Evolutionary conservation across 1,284 basidiomycete genomes (phyloP), one percentile per base, ranked within the genome.

Genomic region (Sphaerobolus stellatus): DNA sequence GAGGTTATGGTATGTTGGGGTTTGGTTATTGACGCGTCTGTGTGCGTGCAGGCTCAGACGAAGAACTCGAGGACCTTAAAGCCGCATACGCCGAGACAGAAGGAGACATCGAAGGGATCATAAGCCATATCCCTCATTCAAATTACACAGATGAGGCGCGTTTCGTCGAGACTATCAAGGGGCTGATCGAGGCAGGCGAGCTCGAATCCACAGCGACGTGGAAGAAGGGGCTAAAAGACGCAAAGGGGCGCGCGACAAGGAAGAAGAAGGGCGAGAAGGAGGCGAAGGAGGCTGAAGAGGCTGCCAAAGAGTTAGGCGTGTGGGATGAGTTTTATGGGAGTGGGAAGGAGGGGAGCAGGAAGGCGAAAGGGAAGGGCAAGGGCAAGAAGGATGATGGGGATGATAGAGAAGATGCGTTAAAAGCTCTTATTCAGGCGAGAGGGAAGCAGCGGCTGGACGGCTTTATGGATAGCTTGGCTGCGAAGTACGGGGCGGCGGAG

Each of bases 271-370:
- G 86, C 1, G 78, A 83, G 59, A 86, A 84, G 66, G 92, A 95
- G 69, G 91, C 92, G 0, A 74, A 75, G 50, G 92, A 96, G 64
- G 94, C 94, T 1, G 94, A 97, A 68, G 76, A 82, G 44, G 72
- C 88, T 22, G 94, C 94, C 1, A 91, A 86, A 63, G 92, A 94
- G 62, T 73, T 98, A 16, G 94, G 93, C 11, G 90, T 97, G 7
- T 94, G 92, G 88, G 94, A 97, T 56, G 93, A 97, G 67, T 95
- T 98, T 64, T 97, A 91, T 66, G 94, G 92, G 1, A 83, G 75
- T 57, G 92, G 89, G 4, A 88, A 88, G 71, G 75, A 81, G 18
- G 84, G 85, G 14, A 74, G 81, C 44, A 77, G 84, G 56, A 29
- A n/a, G n/a, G n/a, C 53, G 2, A 81, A 80, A 58, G 62, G 50